Conservation (phyloP, 495 filamentous ascomycete species). For the Penicillium desertorum region DNA sequence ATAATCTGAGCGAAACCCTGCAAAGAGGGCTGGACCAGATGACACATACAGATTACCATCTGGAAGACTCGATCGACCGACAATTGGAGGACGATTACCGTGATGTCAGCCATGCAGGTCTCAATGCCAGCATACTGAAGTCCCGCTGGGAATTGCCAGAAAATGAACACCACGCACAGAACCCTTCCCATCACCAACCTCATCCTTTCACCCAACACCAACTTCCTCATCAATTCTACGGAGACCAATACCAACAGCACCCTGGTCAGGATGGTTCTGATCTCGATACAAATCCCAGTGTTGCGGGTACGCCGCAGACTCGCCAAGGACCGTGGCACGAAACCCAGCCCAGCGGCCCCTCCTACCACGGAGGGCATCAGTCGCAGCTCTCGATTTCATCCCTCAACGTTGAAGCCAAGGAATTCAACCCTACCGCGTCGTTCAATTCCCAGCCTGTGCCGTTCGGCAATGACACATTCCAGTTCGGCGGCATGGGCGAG, state of each 20-base stretch:
- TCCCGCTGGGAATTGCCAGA: constrained; percentile 43
- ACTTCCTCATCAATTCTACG: constrained; percentile 40
- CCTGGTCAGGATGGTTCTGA: constrained; percentile 61
- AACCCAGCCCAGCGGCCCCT: constrained; percentile 38
- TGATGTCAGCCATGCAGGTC: constrained; percentile 29
- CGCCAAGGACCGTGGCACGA: constrained; percentile 45
- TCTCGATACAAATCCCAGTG: constrained; percentile 74
- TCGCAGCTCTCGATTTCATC: constrained; percentile 70
- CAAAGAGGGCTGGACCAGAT: constrained; percentile 81
- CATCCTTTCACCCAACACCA: constrained; percentile 37
- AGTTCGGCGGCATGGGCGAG: constrained; percentile 42
- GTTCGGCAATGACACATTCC: constrained; percentile 57
- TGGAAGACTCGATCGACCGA: constrained; percentile 70
- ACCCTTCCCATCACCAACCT: constrained; percentile 12
- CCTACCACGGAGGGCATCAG: constrained; percentile 49
- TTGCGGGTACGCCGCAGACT: constrained; percentile 60
- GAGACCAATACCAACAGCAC: constrained; percentile 36
- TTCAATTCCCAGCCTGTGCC: constrained; percentile 60
- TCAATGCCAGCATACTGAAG: constrained; percentile 39
- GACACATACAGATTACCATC: constrained; percentile 68
- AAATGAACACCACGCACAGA: constrained; percentile 28
- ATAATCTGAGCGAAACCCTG: constrained; percentile 69
- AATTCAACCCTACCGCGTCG: constrained; percentile 72
- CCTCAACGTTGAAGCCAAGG: constrained; percentile 82
- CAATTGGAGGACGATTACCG: constrained; percentile 66